Percentiles rank a stretch among this genome's conserved stretches.
Conservation (phyloP, 2,329 filamentous ascomycete species). For the Alternaria postmessia region DNA sequence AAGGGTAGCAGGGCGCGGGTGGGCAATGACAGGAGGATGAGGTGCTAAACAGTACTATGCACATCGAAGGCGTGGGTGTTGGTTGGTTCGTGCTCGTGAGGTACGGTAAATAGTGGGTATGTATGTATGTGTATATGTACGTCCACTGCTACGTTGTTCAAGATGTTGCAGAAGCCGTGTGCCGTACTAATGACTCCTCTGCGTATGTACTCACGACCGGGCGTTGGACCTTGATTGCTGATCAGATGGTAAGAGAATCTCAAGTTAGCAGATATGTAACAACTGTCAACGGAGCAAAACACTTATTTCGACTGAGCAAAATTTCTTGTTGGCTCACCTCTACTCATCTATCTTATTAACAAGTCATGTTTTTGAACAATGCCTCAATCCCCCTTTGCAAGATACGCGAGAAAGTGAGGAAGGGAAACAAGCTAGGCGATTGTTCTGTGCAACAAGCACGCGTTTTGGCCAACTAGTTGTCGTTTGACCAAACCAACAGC, state of each 20-base stretch:
- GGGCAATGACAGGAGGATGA: conserved; percentile 37
- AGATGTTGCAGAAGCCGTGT: background rate
- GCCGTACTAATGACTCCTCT: background rate
- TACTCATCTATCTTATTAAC: background rate
- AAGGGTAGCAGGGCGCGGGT: conserved; percentile 26
- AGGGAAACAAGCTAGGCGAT: conserved; percentile 17
- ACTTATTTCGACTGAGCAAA: no score
- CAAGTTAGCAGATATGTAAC: no score
- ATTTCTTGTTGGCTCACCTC: no score
- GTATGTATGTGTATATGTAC: background rate
- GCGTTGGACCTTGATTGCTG: no score
- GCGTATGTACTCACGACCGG: no score
- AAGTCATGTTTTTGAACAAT: background rate
- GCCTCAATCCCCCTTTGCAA: background rate
- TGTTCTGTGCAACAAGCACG: conserved; percentile 20
- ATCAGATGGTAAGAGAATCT: no score
- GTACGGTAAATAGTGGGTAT: background rate
- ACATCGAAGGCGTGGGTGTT: conserved; percentile 25
- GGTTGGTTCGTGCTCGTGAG: no score
- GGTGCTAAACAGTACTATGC: conserved; percentile 30
- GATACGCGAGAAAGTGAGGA: conserved; percentile 4
- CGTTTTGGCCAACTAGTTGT: conserved; percentile 7
- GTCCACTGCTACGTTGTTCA: no score
- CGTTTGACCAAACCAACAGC: conserved; percentile 17
- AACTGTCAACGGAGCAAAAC: no score